Evolutionary conservation across 192 early-diverging fungal genomes (phyloP).

Genomic region (Paraglomus occultum): DNA sequence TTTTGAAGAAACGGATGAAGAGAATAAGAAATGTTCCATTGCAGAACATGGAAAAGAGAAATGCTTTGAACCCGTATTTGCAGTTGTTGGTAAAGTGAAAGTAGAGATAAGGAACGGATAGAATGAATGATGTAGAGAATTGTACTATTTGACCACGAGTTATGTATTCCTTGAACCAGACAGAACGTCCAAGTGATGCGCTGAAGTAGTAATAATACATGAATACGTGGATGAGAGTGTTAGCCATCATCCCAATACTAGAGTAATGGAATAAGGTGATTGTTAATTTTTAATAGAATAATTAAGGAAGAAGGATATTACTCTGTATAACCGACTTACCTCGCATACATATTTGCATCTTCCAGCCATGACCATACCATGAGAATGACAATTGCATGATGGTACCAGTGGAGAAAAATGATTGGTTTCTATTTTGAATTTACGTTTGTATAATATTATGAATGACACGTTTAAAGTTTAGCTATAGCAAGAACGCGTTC

Average conservation of each 20-base stretch:
- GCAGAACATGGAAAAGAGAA: conserved; percentile 41
- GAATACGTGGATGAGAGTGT: conserved; percentile 48
- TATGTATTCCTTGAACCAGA: conserved; percentile 55
- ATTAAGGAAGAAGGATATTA: background rate
- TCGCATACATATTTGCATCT: conserved; percentile 40
- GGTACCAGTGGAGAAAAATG: conserved; percentile 56
- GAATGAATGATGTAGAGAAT: conserved; percentile 43
- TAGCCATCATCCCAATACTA: conserved; percentile 43
- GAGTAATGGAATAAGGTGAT: background rate
- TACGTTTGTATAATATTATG: conserved; percentile 6
- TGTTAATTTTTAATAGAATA: conserved; percentile 1
- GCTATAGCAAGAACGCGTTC: background rate
- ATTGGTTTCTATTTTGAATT: conserved; percentile 41
- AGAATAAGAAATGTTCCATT: conserved; percentile 44
- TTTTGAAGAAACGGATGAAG: conserved; percentile 47
- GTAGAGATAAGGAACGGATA: conserved; percentile 44
- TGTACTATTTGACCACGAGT: conserved; percentile 50
- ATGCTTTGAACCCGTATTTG: conserved; percentile 31
- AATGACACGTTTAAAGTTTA: background rate
- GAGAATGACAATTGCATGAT: conserved; percentile 52
- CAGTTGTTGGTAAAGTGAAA: conserved; percentile 40
- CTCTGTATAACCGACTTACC: conserved; percentile 21
- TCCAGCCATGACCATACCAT: conserved; percentile 54
- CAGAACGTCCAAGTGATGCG: conserved; percentile 37
- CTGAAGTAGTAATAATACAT: conserved; percentile 56